Base-by-base conservation (phyloP, 2,329 filamentous ascomycete genomes). In the Trichophyton equinum region DNA sequence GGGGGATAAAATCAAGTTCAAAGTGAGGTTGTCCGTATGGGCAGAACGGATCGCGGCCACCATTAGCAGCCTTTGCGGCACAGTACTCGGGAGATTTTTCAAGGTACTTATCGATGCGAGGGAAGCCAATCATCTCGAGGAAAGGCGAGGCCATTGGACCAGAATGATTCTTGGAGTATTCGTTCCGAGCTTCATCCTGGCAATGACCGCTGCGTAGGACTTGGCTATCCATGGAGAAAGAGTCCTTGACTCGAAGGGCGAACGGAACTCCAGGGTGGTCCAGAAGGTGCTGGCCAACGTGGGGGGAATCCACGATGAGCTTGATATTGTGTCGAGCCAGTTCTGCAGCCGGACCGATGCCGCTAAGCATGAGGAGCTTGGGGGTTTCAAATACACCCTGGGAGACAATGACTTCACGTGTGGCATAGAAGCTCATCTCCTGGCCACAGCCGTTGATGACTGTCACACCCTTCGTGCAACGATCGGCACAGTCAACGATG, bases 1-100 rank as follows among this genome's bases (percentile, higher is more conserved):
- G 78, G 59, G 76, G 73, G 9, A 86, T 79, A 65, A 85, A 85
- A 70, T 85, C 82, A 38, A 84, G 75, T 70, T 84, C 81, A 64
- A 84, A 84, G 64, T 84, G 82, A 27, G 82, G 82, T 68, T 84
- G 81, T 5, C 80, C 81, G 2, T 71, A 74, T 0, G 81, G 81
- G 1, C 77, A 77, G 66, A 84, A 84, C 1, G 81, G 81, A 60
- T 84, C 82, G 0, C 69, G 60, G 1, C 70, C 71, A 8, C 69
- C 73, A 59, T 79, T 78, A 2, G 68, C 65, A 9, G 69, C 71
- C 63, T 77, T 77, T 57, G 69, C 72, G 13, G 72, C 70, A 7
- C 70, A 69, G 65, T 85, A 86, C 49, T 76, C 74, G 0, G 73
- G 70, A 60, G 75, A 75, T 44, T 75, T 77, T 60, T 79, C 74